phyloP scores from a whole-genome alignment of 306 rosid genomes.

The Glycyrrhiza uralensis region DNA sequence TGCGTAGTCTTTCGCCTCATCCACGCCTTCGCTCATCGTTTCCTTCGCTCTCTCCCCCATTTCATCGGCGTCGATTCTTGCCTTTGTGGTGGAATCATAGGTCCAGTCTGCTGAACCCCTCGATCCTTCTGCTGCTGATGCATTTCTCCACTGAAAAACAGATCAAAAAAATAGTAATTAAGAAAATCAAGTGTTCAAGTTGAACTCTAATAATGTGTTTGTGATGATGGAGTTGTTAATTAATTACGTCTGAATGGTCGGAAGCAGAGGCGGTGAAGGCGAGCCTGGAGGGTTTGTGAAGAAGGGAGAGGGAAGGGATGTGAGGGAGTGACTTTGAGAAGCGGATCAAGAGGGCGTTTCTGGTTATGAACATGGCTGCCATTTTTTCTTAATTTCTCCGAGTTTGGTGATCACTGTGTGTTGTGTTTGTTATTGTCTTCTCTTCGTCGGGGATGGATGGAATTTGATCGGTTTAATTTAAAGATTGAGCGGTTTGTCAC shows the following conservation, averaged over 20 bases:
- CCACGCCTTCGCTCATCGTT: slow-evolving; percentile 25
- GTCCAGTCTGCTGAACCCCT: slow-evolving; percentile 32
- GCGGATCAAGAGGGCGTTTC: slow-evolving; percentile 42
- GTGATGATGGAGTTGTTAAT: too few relatives aligned
- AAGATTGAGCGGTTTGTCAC: background rate
- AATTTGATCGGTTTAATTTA: slow-evolving; percentile 5
- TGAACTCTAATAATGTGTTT: background rate
- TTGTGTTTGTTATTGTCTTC: background rate
- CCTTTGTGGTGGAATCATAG: background rate
- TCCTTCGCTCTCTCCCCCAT: slow-evolving; percentile 32
- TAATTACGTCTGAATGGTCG: slow-evolving; percentile 51
- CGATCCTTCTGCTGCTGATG: slow-evolving; percentile 23
- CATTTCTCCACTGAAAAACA: slow-evolving; percentile 42
- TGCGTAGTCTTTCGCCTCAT: slow-evolving; percentile 12
- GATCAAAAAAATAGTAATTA: background rate
- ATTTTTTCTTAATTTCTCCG: slow-evolving; percentile 11
- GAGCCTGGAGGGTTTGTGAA: slow-evolving; percentile 41
- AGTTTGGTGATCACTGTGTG: background rate
- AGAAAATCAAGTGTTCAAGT: background rate
- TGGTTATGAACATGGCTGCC: slow-evolving; percentile 49
- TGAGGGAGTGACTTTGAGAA: slow-evolving; percentile 52
- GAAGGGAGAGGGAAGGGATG: slow-evolving; percentile 29
- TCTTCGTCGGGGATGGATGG: background rate
- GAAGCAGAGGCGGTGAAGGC: slow-evolving; percentile 50
- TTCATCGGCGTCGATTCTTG: slow-evolving; percentile 27